phyloP scores from a whole-genome alignment of 176 grass and related monocot species.

The Sorghum bicolor region Sorghum_bicolor_NCBIv3 NC_012879.2:8350001-8350500 shows the following conservation, averaged over 20 bases:
- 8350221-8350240: not conserved
- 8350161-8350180: conserved; percentile 38
- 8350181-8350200: conserved; percentile 17
- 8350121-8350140: conserved; percentile 38
- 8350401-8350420: not conserved
- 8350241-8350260: no score
- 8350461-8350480: not conserved
- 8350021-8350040: not conserved
- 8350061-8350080: not conserved
- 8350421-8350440: not conserved
- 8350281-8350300: not conserved
- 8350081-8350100: not conserved
- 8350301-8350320: no score
- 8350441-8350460: not conserved
- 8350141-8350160: conserved; percentile 21
- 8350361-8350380: conserved; percentile 22
- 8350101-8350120: conserved; percentile 1
- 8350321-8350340: no score
- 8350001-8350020: not conserved
- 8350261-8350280: not conserved
- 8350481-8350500: not conserved
- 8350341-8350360: no score
- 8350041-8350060: not conserved
- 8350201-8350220: conserved; percentile 25
- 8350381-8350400: conserved; percentile 32